A percentile compares a stretch with the other conserved stretches of the same genome.
phyloP scores from a whole-genome alignment of 257 asterid genomes.

The Capsicum rhomboideum region DNA sequence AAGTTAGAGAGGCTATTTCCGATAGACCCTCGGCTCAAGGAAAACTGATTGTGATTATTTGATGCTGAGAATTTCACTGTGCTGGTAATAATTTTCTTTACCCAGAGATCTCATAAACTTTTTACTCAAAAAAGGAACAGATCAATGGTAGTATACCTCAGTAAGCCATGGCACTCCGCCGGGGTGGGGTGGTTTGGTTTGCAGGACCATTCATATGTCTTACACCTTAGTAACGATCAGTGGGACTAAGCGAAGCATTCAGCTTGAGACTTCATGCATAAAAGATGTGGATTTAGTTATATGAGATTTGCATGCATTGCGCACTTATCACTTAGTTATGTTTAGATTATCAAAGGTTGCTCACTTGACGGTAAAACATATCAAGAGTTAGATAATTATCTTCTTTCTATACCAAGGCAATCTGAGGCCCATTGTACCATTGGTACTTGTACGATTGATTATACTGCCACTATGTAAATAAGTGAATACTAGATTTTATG shows the following conservation, averaged over 20 bases:
- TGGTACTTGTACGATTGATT: background rate
- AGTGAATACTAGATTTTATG: too few relatives aligned
- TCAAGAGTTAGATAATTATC: background rate
- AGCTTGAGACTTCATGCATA: background rate
- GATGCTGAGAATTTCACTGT: background rate
- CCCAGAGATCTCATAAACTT: background rate
- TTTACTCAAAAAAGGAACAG: background rate
- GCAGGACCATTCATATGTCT: background rate
- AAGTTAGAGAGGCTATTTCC: background rate
- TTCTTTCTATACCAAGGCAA: background rate
- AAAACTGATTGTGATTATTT: background rate
- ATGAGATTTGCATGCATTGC: background rate
- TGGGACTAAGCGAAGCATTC: background rate
- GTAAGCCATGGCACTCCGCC: background rate
- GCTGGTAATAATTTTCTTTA: background rate
- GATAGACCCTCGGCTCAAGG: background rate
- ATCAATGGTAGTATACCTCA: background rate
- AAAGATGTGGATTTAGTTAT: background rate
- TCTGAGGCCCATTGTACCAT: background rate
- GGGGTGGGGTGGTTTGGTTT: background rate
- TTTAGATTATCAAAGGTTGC: background rate
- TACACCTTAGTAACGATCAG: background rate
- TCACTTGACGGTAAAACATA: background rate
- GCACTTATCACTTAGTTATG: background rate
- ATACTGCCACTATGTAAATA: background rate